These are phyloP conservation scores for Withania somnifera DNA, from an alignment of 305 asterid genomes.

Conservation along the genomic window DNA sequence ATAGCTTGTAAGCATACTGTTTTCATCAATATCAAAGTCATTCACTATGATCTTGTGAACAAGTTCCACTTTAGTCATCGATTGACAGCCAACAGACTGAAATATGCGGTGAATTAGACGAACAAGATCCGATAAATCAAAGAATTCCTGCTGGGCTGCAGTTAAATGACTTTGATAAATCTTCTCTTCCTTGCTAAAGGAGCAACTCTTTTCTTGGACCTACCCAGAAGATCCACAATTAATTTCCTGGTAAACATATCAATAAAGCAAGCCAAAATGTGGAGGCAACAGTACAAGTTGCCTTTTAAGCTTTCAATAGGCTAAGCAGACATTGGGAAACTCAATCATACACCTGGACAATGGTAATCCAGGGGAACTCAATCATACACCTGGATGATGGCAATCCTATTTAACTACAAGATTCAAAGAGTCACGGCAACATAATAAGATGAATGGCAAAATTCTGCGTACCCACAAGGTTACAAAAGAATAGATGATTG, in stretches of 20 bases:
- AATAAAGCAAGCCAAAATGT: background rate
- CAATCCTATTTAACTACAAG: background rate
- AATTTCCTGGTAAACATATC: conserved; percentile 3
- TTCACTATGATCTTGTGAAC: conserved; percentile 67
- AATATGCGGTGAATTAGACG: conserved; percentile 52
- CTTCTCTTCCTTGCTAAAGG: conserved; percentile 7
- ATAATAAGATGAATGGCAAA: background rate
- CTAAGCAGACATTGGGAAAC: background rate
- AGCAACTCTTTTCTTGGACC: conserved; percentile 11
- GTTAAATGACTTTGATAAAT: background rate
- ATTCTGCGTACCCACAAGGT: background rate
- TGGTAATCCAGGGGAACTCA: background rate
- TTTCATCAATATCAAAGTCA: conserved; percentile 45
- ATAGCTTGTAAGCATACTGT: conserved; percentile 31
- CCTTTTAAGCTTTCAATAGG: background rate
- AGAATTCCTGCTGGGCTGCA: conserved; percentile 25
- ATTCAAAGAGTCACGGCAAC: background rate
- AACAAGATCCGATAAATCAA: conserved; percentile 43
- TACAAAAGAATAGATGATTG: background rate
- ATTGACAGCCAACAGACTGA: conserved; percentile 40
- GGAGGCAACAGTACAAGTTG: background rate
- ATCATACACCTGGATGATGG: background rate
- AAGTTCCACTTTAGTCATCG: conserved; percentile 82
- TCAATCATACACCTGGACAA: background rate
- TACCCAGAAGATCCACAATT: conserved; percentile 9